Evolutionary conservation across 768 basidiomycete genomes (phyloP), one percentile per base, ranked within the genome.

Genomic region (Polyporus arcularius): DNA sequence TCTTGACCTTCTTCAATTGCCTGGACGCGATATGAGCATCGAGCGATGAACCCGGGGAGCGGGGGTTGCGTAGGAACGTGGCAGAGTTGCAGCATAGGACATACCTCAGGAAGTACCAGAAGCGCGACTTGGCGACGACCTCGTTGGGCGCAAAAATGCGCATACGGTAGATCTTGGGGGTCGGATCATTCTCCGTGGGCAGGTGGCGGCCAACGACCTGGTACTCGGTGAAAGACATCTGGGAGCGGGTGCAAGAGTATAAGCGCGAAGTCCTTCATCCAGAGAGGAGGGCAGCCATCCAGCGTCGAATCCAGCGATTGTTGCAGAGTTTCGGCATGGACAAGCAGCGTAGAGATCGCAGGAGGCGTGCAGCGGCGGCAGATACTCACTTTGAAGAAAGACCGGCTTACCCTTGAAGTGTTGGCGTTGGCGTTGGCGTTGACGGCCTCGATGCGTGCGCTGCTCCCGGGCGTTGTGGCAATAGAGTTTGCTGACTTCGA

Each of bases 91-190:
- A 9, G 63, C 40, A 26, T n/a, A 10, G 32, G 21, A 68, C 86
- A 69, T 65, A 90, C 90, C 90, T 88, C 62, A 99, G 82, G 87
- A 96, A 99, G 82, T 98, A 98, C 96, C 97, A 98, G 90, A 97
- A 99, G 61, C 96, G 89, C 53, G 94, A 96, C 83, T 99, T 98
- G 70, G 97, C 96, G 71, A 99, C 94, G 67, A 98, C 95, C 65
- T 97, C 94, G 76, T 98, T 98, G 67, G 94, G 94, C 66, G 97
- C 95, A 74, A 98, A 99, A 73, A 98, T 97, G 77, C 96, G 90
- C 96, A 98, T 98, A 71, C 96, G 91, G 85, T 92, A 98, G 78
- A 98, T 96, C 86, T 98, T 98, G 63, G 97, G 97, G 62, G 84
- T 92, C 57, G 94, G 93, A 67, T 97, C 92, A 65, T 84, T 75